These are phyloP conservation scores for Lepidium sativum DNA, from an alignment of 345 rosid genomes.

Conservation along the genomic window DNA sequence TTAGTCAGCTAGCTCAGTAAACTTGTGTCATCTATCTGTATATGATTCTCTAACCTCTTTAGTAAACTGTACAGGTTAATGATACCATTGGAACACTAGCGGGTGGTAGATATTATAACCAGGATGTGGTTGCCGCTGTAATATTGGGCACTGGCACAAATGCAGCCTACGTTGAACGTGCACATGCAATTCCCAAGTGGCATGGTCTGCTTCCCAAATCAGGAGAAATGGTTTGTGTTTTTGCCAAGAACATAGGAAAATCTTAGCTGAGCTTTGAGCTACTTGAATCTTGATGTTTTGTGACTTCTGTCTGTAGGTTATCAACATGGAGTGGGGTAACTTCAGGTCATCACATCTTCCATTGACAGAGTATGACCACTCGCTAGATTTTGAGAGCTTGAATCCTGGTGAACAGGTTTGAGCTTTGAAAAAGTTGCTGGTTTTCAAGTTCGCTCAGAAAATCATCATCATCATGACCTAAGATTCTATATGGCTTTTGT, in stretches of 20 bases:
- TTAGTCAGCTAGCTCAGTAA: no score
- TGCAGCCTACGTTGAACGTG: constrained; percentile 83
- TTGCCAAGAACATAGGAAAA: background rate
- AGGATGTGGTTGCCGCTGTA: constrained; percentile 71
- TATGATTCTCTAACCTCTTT: no score
- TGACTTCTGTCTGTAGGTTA: constrained; percentile 31
- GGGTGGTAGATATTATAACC: constrained; percentile 69
- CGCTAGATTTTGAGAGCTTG: constrained; percentile 70
- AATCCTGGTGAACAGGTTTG: constrained; percentile 94
- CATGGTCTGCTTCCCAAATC: constrained; percentile 69
- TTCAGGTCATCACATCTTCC: constrained; percentile 91
- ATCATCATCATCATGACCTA: background rate
- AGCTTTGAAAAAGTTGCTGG: background rate
- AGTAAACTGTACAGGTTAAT: constrained; percentile 85
- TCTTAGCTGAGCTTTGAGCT: background rate
- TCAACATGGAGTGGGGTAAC: constrained; percentile 93
- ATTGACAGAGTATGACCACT: constrained; percentile 63
- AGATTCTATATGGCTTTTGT: background rate
- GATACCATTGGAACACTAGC: constrained; percentile 90
- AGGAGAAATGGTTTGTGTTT: constrained; percentile 64
- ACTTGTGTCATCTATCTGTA: no score
- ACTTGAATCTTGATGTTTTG: background rate
- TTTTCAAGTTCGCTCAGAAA: background rate
- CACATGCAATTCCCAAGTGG: constrained; percentile 80
- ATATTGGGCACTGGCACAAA: constrained; percentile 91